Evolutionary conservation across 176 grass and related monocot species (phyloP).

Genomic region (Cocos nucifera): DNA sequence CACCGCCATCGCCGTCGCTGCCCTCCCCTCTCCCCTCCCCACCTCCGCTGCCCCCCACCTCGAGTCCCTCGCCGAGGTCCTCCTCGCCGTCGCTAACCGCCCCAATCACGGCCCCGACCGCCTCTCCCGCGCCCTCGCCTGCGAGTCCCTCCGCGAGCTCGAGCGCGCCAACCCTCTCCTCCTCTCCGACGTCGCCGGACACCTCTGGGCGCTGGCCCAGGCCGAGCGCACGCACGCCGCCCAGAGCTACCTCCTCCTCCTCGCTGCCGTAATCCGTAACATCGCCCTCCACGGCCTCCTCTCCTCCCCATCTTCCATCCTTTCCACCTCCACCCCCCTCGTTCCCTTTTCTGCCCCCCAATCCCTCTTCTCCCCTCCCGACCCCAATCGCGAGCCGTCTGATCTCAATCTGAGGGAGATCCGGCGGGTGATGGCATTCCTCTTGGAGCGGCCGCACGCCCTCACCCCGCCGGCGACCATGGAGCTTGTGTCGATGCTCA

Average conservation of each 20-base stretch:
- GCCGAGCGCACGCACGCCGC: constrained; percentile 68
- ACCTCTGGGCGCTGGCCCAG: constrained; percentile 60
- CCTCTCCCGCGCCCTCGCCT: constrained; percentile 61
- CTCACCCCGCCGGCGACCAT: constrained; percentile 56
- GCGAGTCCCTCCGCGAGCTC: constrained; percentile 70
- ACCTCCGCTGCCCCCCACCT: not conserved
- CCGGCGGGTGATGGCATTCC: constrained; percentile 56
- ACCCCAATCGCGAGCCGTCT: constrained; percentile 28
- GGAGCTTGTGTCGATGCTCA: constrained; percentile 48
- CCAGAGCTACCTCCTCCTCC: constrained; percentile 76
- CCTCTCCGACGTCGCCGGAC: constrained; percentile 49
- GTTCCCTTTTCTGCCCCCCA: constrained; percentile 47
- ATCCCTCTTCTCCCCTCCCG: constrained; percentile 17
- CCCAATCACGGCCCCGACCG: constrained; percentile 73
- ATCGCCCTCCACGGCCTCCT: constrained; percentile 48
- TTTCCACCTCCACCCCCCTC: constrained; percentile 47
- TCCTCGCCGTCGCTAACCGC: constrained; percentile 53
- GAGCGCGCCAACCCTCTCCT: constrained; percentile 56
- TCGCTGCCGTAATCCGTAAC: constrained; percentile 51
- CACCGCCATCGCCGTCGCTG: constrained; percentile 47
- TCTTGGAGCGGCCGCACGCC: constrained; percentile 63
- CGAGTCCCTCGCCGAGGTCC: constrained; percentile 7
- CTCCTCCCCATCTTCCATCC: constrained; percentile 39
- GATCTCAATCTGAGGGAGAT: constrained; percentile 76
- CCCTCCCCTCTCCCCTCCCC: constrained; percentile 2